A percentile compares a stretch with the other conserved stretches of the same genome.
Evolutionary conservation across 1,284 basidiomycete species (phyloP).

Genomic region (Apiotrichum mycotoxinovorans): DNA sequence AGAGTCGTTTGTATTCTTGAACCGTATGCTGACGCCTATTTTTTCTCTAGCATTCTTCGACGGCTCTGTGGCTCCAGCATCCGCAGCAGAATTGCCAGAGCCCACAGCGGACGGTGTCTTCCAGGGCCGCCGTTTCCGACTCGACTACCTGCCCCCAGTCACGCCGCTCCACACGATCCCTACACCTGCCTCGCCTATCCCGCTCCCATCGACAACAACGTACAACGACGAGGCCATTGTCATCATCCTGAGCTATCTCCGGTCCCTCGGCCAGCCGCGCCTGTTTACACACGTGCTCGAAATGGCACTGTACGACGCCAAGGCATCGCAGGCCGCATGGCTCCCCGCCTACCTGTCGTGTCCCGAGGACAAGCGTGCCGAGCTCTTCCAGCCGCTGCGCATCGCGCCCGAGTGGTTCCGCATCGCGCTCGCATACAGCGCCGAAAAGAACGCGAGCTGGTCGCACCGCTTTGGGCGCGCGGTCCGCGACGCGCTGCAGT

Average conservation of each 20-base stretch:
- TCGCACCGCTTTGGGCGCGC: not conserved
- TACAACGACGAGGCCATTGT: constrained; percentile 2
- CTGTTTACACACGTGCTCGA: constrained; percentile 13
- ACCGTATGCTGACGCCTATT: not conserved
- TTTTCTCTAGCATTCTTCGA: not conserved
- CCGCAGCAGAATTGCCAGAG: not conserved
- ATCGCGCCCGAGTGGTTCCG: constrained; percentile 19
- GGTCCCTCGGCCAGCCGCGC: not conserved
- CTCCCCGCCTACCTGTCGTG: constrained; percentile 9
- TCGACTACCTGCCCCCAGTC: constrained; percentile 8
- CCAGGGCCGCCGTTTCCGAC: not conserved
- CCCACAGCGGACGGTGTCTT: not conserved
- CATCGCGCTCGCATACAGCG: constrained; percentile 1
- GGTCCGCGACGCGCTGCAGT: constrained; percentile 1
- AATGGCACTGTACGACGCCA: constrained; percentile 3
- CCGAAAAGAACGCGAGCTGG: not conserved
- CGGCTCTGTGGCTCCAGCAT: not conserved
- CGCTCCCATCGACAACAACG: not conserved
- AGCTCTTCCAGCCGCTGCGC: constrained; percentile 4
- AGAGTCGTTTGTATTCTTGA: not conserved
- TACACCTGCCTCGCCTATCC: not conserved
- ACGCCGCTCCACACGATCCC: not conserved
- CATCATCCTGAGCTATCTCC: constrained; percentile 4
- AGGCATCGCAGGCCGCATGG: constrained; percentile 6
- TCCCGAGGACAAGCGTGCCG: not conserved